Base-by-base conservation (phyloP, 2,329 filamentous ascomycete species). In the Aspergillus sp. region DNA sequence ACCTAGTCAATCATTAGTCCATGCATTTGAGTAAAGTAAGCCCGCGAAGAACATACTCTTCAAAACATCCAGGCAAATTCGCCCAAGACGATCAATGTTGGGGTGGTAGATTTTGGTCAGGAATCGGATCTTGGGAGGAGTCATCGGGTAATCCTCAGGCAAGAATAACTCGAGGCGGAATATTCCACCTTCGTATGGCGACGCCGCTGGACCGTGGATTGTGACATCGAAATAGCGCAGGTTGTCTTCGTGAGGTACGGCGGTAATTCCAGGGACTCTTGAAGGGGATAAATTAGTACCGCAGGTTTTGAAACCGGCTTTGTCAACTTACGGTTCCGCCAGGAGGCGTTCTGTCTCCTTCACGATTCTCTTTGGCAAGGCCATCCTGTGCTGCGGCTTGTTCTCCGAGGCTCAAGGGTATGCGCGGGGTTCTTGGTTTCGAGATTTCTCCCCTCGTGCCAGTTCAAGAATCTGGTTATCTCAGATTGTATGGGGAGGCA, bases 21-120 rank as follows among this genome's bases (percentile, higher is more conserved):
- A 49, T 44, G 37, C n/a, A 37, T 17, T 44, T n/a, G 27, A 6
- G 19, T 6, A 33, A 17, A 37, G n/a, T 17, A 65, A 64, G 19
- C 15, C 17, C 19, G 27, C 7, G 39, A 12, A 50, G n/a, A 17
- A 39, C 85, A 67, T 80, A 96, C 95, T 96, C 82, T 99, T 99
- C 57, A 99, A 80, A 34, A 99, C 95, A 73, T 99, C 95, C 50
- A 99, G 80, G 73, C 96, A 99, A 77, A 99, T 99, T 60, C 95
- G 89, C 60, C 95, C 95, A 2, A 99, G 86, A 78, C 96, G 96
- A 75, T 99, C 95, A 67, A 99, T 97, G 75, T 99, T 99, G 52
- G 95, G 95, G 75, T 99, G 96, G 78, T 98, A 99, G 76, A 99
- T 98, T 80, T 96, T 97, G 68, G 96, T 99, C 51, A 99, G 83